Evolutionary conservation across 352 stramenopile species (phyloP).

Genomic region (Globisporangium middletonii): DNA sequence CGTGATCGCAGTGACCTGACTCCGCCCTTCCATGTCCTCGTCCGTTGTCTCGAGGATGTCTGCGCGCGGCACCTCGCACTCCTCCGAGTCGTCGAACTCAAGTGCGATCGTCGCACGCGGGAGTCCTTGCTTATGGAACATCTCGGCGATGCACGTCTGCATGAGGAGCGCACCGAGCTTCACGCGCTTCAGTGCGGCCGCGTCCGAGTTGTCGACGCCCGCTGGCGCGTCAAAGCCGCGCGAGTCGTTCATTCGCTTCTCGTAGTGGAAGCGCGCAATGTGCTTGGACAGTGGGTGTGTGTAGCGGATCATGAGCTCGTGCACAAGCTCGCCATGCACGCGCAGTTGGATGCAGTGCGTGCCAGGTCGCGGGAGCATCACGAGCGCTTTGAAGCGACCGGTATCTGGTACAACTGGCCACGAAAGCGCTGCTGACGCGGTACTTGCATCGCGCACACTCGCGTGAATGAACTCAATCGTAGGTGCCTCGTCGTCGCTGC

Average conservation of each 20-base stretch:
- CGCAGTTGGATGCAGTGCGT: conserved; percentile 26
- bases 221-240: conserved; percentile 52
- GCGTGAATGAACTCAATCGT: conserved; percentile 1
- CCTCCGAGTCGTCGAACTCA: conserved; percentile 29
- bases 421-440: conserved; percentile 8
- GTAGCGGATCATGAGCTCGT: conserved; percentile 36
- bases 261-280: conserved; percentile 61
- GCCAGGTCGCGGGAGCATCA: conserved; percentile 43
- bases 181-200: conserved; percentile 35
- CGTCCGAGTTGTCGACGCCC: conserved; percentile 49
- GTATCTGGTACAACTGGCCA: conserved; percentile 43
- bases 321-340: conserved; percentile 5
- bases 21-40: conserved; percentile 15
- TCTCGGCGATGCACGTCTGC: conserved; percentile 47
- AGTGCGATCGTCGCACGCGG: conserved; percentile 42
- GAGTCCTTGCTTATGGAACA: conserved; percentile 39
- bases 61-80: conserved; percentile 33
- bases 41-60: conserved; percentile 37
- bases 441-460: not conserved
- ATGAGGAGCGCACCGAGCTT: conserved; percentile 46
- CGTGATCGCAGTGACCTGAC: not conserved
- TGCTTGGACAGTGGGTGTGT: conserved; percentile 18
- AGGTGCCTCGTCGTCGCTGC: conserved; percentile 17
- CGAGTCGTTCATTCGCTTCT: conserved; percentile 32
- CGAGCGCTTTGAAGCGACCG: conserved; percentile 60